Percentiles rank a stretch among this genome's conserved stretches.
These are phyloP conservation scores for Dissoconium aciculare DNA, from an alignment of 2,329 filamentous ascomycete genomes.

Conservation along the genomic window DNA sequence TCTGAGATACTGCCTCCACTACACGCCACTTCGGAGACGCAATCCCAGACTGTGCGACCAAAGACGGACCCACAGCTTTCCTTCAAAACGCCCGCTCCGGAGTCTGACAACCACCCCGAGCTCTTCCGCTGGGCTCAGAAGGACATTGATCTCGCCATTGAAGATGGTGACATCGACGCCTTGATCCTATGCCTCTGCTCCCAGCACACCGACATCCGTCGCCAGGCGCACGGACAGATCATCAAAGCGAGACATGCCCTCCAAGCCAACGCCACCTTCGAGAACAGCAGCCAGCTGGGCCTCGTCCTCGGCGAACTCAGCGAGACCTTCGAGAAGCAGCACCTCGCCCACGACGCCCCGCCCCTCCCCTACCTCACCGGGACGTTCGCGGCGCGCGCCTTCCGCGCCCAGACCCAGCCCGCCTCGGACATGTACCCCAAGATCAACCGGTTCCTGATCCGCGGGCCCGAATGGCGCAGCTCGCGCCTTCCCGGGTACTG, in stretches of 20 bases:
- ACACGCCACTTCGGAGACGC: neutral
- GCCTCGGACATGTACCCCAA: constrained; percentile 74
- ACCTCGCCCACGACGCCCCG: constrained; percentile 27
- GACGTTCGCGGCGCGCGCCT: constrained; percentile 57
- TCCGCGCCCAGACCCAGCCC: constrained; percentile 59
- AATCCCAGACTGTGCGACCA: too few species aligned
- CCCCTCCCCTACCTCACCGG: constrained; percentile 55
- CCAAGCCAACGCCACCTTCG: constrained; percentile 49
- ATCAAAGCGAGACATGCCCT: constrained; percentile 44
- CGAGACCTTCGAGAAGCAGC: constrained; percentile 47
- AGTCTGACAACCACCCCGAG: constrained; percentile 31
- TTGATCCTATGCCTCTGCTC: constrained; percentile 66
- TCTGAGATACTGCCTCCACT: too few species aligned
- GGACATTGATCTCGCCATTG: constrained; percentile 61
- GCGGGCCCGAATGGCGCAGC: constrained; percentile 57
- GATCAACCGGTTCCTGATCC: constrained; percentile 69
- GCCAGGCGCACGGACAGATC: constrained; percentile 58
- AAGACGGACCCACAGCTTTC: constrained; percentile 3
- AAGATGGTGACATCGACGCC: constrained; percentile 56
- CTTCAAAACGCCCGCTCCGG: constrained; percentile 26
- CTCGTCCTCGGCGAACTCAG: constrained; percentile 65
- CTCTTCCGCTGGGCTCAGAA: constrained; percentile 56
- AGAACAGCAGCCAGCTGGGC: constrained; percentile 64
- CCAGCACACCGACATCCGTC: constrained; percentile 56
- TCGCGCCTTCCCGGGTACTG: constrained; percentile 42